These are phyloP conservation scores for Corynascus novoguineensis DNA, from an alignment of 495 filamentous ascomycete species.

Conservation along the genomic window DNA sequence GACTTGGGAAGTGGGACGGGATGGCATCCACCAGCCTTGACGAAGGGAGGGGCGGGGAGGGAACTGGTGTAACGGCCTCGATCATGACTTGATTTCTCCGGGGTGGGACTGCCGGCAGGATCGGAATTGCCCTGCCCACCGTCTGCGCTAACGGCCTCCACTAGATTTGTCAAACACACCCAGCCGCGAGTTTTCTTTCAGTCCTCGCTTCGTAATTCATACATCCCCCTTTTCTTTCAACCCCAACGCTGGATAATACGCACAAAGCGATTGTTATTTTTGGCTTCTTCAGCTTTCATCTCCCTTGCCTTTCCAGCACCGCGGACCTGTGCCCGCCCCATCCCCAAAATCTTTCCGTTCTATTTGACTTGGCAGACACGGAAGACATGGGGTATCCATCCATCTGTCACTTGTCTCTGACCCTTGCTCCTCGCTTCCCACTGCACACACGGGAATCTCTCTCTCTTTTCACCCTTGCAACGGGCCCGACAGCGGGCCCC, in stretches of 20 bases:
- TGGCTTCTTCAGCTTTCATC: neutral
- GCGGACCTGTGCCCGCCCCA: neutral
- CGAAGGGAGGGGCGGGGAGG: neutral
- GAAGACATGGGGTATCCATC: slow-evolving; percentile 11
- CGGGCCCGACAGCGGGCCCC: neutral
- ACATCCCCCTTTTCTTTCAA: neutral
- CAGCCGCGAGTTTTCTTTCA: too few species aligned
- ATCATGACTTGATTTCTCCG: neutral
- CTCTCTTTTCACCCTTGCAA: slow-evolving; percentile 23
- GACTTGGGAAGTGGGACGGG: neutral
- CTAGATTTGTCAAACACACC: too few species aligned
- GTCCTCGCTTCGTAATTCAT: neutral
- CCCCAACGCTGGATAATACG: too few species aligned
- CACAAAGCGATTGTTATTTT: neutral
- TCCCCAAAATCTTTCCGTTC: slow-evolving; percentile 12
- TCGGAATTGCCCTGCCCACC: too few species aligned
- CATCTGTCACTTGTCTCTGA: slow-evolving; percentile 4
- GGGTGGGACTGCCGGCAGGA: neutral
- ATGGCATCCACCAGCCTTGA: neutral
- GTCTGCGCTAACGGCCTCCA: too few species aligned
- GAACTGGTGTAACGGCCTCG: neutral
- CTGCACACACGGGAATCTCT: slow-evolving; percentile 25
- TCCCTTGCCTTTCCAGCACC: neutral
- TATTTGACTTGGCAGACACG: slow-evolving; percentile 20
- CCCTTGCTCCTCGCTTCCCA: slow-evolving; percentile 25